Evolutionary conservation across 1,284 basidiomycete genomes (phyloP), one percentile per base, ranked within the genome.

Genomic region (Xerocomus amazonicus): DNA sequence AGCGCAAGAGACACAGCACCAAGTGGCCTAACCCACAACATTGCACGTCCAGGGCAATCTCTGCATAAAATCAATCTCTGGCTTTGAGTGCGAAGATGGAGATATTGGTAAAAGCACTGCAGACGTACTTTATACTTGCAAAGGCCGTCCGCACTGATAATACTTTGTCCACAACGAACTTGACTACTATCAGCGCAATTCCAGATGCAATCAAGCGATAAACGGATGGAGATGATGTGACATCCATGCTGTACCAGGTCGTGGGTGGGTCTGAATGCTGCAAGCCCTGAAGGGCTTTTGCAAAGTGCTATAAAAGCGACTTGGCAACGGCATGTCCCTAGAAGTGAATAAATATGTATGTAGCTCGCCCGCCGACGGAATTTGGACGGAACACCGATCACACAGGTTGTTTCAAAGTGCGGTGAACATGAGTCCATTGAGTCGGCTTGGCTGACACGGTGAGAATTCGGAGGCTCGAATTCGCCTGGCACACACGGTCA

Each of bases 11-110:
- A 43, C 0, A 57, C 2, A 4, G 60, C 26, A 2, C 60, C 54
- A 29, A 71, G 68, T 0, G 74, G 73, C 33, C 64, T 54, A 6
- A 73, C 6, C 68, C 69, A 70, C 52, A 64, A 9, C 3, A 42
- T 2, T 29, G 31, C 6, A 5, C 53, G 45, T 0, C 65, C 65
- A 12, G 65, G 65, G 44, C 3, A 59, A 41, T 48, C 39, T 35
- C 65, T 65, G 31, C 19, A 6, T 12, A 8, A 14, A 38, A n/a
- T 23, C 19, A 23, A 23, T 23, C 19, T 23, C 19, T 23, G 19
- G 19, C 19, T 3, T 3, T 26, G 2, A 19, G 33, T 1, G 13
- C 33, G 9, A 2, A 9, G 6, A 42, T 2, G 14, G 12, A 16
- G 3, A 37, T 1, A 14, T 26, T 3, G 9, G 9, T 3, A 26